A percentile compares a stretch with the other conserved stretches of the same genome.
Conservation (phyloP, 768 basidiomycete genomes). For the Candolleomyces aberdarensis region DNA sequence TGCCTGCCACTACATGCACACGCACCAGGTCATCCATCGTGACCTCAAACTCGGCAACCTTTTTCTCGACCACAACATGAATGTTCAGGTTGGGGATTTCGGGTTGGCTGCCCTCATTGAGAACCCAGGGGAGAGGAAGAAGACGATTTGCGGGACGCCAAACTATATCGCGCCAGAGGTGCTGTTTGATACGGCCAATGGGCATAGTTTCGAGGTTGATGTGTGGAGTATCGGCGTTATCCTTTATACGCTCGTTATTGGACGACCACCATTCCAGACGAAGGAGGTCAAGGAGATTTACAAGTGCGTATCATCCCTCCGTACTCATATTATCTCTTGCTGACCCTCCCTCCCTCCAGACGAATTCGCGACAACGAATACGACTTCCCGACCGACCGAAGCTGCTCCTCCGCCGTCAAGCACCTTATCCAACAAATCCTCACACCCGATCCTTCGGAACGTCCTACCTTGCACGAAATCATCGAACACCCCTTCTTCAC, state of each 20-base stretch:
- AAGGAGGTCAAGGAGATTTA: slow-evolving; percentile 97
- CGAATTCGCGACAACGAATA: slow-evolving; percentile 94
- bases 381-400: slow-evolving; percentile 38
- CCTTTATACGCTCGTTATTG: slow-evolving; percentile 89
- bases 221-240: slow-evolving; percentile 98
- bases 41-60: slow-evolving; percentile 97
- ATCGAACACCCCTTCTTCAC: slow-evolving; percentile 83
- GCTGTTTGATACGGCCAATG: slow-evolving; percentile 91
- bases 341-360: slow-evolving; percentile 29
- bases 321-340: neutral
- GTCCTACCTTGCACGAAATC: slow-evolving; percentile 84
- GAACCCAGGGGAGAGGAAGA: slow-evolving; percentile 94
- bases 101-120: slow-evolving; percentile 96
- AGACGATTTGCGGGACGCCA: slow-evolving; percentile 98
- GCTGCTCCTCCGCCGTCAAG: slow-evolving; percentile 66
- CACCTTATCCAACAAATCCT: slow-evolving; percentile 83
- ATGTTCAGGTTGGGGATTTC: slow-evolving; percentile 96
- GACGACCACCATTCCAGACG: slow-evolving; percentile 97
- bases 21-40: slow-evolving; percentile 94
- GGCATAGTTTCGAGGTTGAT: slow-evolving; percentile 98
- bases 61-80: slow-evolving; percentile 89
- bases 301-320: slow-evolving; percentile 48
- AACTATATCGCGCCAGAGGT: slow-evolving; percentile 99
- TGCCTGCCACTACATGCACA: slow-evolving; percentile 97
- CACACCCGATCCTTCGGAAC: slow-evolving; percentile 75